phyloP scores from a whole-genome alignment of 1,284 basidiomycete species.

The Irpex sp. region DNA sequence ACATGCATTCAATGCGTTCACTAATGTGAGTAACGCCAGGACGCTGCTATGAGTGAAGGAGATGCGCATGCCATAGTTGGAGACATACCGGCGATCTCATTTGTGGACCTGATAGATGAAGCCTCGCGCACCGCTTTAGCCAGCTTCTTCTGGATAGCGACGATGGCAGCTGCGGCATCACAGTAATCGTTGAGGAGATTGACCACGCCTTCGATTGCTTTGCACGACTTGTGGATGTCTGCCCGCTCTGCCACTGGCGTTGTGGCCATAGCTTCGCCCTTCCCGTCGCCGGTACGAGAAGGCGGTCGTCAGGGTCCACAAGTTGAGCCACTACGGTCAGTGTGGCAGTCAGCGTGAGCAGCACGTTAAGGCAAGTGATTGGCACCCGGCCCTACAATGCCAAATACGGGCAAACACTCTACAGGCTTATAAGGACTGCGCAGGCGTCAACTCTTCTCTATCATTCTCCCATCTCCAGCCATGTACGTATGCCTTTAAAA shows the following conservation, averaged over 20 bases:
- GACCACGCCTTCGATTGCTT: constrained; percentile 65
- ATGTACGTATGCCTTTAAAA: neutral
- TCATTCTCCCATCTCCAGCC: neutral
- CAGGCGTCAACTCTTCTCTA: neutral
- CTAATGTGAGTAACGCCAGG: constrained; percentile 32
- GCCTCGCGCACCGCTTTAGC: constrained; percentile 65
- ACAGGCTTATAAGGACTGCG: neutral
- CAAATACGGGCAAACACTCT: constrained; percentile 12
- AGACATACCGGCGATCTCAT: constrained; percentile 53
- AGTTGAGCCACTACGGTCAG: neutral
- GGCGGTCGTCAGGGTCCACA: neutral
- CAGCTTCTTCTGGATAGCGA: constrained; percentile 68
- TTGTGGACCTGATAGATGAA: constrained; percentile 54
- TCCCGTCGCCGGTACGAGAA: neutral
- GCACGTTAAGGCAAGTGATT: neutral
- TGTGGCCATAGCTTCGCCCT: constrained; percentile 9
- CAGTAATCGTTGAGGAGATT: constrained; percentile 69
- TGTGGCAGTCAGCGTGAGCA: neutral
- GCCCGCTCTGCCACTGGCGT: constrained; percentile 44
- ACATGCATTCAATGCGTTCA: constrained; percentile 59
- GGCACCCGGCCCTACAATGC: constrained; percentile 6
- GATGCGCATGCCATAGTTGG: neutral
- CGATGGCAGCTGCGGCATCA: constrained; percentile 61
- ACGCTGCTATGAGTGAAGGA: neutral
- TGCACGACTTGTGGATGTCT: constrained; percentile 78